Evolutionary conservation across 441 rosid species (phyloP).

Genomic region (Jatropha podagrica): DNA sequence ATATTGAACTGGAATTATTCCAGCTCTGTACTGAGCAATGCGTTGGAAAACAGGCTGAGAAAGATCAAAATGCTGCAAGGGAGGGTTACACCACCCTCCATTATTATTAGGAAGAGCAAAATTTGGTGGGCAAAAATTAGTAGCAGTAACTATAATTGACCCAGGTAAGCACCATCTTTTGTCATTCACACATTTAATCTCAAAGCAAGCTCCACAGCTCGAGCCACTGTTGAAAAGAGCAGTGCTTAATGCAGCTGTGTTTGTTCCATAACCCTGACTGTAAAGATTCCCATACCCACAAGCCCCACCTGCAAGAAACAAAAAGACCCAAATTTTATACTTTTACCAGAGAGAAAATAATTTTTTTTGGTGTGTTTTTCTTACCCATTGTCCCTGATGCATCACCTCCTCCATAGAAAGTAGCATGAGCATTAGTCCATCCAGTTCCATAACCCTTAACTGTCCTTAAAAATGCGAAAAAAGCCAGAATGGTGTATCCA

Average conservation of each 20-base stretch:
- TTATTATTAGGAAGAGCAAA: constrained; percentile 24
- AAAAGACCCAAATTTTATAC: neutral
- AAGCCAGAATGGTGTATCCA: constrained; percentile 15
- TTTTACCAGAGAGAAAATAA: too few species aligned
- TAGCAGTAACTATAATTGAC: constrained; percentile 52
- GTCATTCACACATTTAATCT: constrained; percentile 40
- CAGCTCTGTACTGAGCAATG: constrained; percentile 39
- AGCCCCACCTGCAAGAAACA: constrained; percentile 35
- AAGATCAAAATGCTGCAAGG: constrained; percentile 39
- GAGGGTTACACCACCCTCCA: constrained; percentile 48
- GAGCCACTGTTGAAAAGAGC: constrained; percentile 42
- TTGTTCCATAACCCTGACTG: constrained; percentile 45
- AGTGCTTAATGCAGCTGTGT: constrained; percentile 43
- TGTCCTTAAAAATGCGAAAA: constrained; percentile 17
- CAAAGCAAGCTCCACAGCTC: constrained; percentile 47
- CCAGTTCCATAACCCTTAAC: constrained; percentile 25
- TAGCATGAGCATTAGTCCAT: constrained; percentile 40
- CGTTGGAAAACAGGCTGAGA: constrained; percentile 38
- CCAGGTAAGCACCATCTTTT: constrained; percentile 36
- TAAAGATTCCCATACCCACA: constrained; percentile 49
- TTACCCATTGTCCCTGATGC: constrained; percentile 51
- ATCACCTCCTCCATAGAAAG: constrained; percentile 47
- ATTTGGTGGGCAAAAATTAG: constrained; percentile 51
- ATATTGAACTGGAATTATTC: constrained; percentile 40
- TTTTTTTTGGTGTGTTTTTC: neutral